These are phyloP conservation scores for Atkinsonella texensis DNA, from an alignment of 2,329 filamentous ascomycete species.

Conservation along the genomic window DNA sequence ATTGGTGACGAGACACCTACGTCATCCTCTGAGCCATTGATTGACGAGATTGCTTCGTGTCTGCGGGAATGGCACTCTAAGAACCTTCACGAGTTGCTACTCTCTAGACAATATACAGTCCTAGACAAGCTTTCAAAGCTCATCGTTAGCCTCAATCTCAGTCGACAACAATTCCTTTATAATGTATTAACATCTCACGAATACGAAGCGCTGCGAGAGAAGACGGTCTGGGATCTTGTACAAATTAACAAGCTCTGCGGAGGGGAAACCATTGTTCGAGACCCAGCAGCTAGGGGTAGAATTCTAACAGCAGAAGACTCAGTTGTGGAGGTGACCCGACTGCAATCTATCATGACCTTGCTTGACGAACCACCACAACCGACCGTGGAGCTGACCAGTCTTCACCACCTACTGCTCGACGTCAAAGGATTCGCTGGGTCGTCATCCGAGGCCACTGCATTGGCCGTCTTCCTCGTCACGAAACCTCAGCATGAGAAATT, in stretches of 20 bases:
- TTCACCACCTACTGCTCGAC: conserved; percentile 76
- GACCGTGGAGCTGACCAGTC: conserved; percentile 52
- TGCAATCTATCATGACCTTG: conserved; percentile 94
- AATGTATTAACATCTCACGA: conserved; percentile 85
- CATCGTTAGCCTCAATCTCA: conserved; percentile 71
- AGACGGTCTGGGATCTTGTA: conserved; percentile 92
- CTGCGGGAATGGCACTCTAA: conserved; percentile 97
- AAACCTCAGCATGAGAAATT: conserved; percentile 53
- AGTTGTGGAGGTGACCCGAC: conserved; percentile 75
- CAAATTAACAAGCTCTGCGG: conserved; percentile 88
- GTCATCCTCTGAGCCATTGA: conserved; percentile 75
- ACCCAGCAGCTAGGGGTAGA: conserved; percentile 69
- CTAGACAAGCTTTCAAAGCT: conserved; percentile 73
- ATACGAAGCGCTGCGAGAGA: conserved; percentile 67
- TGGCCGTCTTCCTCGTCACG: conserved; percentile 68
- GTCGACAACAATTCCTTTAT: conserved; percentile 81
- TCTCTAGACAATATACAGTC: conserved; percentile 68
- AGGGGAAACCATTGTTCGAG: conserved; percentile 88
- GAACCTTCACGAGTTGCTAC: conserved; percentile 81
- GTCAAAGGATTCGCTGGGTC: conserved; percentile 71
- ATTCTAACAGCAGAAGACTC: conserved; percentile 88
- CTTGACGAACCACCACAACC: conserved; percentile 68
- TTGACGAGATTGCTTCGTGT: conserved; percentile 96
- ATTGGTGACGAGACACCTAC: conserved; percentile 95
- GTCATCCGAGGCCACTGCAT: conserved; percentile 59